Evolutionary conservation across 2,329 filamentous ascomycete genomes (phyloP).

Genomic region (Monosporascus sp.): DNA sequence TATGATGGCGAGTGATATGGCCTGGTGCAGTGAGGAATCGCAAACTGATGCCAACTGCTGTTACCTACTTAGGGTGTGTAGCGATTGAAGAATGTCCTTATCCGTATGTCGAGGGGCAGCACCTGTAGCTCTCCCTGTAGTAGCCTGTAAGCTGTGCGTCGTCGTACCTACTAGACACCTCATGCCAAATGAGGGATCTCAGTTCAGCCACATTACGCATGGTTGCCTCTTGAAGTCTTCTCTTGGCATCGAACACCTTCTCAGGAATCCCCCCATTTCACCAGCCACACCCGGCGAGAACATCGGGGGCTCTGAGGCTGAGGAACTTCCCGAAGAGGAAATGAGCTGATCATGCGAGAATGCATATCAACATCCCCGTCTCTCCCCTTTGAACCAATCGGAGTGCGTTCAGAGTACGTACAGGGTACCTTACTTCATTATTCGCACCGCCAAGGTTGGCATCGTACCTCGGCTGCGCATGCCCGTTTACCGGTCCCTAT

Average conservation of each 20-base stretch:
- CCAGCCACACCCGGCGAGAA: background rate
- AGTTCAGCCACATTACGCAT: background rate
- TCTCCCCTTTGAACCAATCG: conserved; percentile 6
- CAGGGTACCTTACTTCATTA: no score
- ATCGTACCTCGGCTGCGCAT: background rate
- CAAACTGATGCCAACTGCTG: no score
- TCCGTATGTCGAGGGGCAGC: no score
- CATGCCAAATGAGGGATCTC: no score
- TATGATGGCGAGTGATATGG: no score
- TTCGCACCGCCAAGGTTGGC: background rate
- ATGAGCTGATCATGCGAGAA: background rate
- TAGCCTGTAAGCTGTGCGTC: no score
- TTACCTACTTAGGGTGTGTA: no score
- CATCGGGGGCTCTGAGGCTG: background rate
- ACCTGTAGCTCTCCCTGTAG: no score
- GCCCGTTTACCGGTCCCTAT: background rate
- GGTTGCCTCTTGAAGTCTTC: conserved; percentile 5
- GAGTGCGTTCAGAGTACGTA: background rate
- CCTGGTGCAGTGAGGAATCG: no score
- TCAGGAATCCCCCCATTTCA: background rate
- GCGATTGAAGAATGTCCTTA: no score
- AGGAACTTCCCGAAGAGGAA: background rate
- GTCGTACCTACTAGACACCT: no score
- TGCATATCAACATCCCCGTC: background rate
- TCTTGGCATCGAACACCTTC: conserved; percentile 18